Evolutionary conservation across 768 basidiomycete species (phyloP).

Genomic region (Coprinellus aureogranulatus): DNA sequence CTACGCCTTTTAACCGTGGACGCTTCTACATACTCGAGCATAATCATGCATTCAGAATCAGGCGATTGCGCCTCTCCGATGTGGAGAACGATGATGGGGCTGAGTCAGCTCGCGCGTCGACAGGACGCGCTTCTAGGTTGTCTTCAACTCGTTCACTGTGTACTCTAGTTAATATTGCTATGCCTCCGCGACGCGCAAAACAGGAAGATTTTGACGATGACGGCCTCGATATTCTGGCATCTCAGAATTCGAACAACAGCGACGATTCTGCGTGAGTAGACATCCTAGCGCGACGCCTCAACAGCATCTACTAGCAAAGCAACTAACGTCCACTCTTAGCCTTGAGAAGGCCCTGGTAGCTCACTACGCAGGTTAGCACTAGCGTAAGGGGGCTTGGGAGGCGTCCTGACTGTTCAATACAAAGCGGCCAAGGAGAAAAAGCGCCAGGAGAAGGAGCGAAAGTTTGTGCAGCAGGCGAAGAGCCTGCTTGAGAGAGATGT

Average conservation of each 20-base stretch:
- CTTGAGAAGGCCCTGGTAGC: background rate
- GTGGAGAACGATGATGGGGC: background rate
- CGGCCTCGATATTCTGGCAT: constrained; percentile 2
- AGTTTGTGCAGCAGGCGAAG: constrained; percentile 2
- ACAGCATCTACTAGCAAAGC: too few relatives aligned
- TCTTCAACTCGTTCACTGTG: background rate
- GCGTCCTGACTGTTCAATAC: background rate
- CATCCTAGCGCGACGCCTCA: background rate
- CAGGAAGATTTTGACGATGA: background rate
- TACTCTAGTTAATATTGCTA: too few relatives aligned
- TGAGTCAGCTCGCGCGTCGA: background rate
- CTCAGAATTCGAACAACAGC: constrained; percentile 2
- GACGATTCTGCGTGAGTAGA: constrained; percentile 3
- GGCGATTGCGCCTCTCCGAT: background rate
- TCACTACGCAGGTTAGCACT: background rate
- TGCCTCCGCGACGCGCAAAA: background rate
- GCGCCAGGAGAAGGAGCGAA: constrained; percentile 4
- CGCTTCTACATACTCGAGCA: too few relatives aligned
- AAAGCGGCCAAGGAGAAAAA: constrained; percentile 8
- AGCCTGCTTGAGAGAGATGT: background rate
- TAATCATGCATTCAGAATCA: too few relatives aligned
- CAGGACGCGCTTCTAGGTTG: background rate
- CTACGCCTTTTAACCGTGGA: too few relatives aligned
- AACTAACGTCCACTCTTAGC: too few relatives aligned
- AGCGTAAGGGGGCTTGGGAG: background rate